A percentile compares a stretch with the other conserved stretches of the same genome.
phyloP scores from a whole-genome alignment of 495 filamentous ascomycete genomes.

The Letharia columbiana region DNA sequence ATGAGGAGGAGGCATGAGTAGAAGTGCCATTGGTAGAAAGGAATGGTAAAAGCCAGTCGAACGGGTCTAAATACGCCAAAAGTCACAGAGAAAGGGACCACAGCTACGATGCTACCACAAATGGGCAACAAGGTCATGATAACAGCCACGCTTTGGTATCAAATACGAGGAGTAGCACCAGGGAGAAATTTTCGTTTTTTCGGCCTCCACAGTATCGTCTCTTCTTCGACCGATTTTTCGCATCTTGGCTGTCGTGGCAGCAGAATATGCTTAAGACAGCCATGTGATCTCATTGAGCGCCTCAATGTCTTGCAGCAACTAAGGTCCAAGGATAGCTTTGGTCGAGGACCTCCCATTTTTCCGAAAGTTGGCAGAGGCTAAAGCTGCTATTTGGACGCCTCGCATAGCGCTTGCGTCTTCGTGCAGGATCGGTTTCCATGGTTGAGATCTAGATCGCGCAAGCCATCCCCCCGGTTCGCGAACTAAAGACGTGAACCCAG shows the following conservation, averaged over 20 bases:
- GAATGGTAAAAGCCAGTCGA: slow-evolving; percentile 3
- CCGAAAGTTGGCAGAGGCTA: slow-evolving; percentile 1
- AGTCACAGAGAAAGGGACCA: not conserved
- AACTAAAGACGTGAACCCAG: not conserved
- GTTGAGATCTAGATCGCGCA: slow-evolving; percentile 11
- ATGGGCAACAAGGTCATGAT: not conserved
- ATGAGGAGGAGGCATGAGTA: not conserved
- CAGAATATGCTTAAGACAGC: slow-evolving; percentile 7
- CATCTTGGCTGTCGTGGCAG: slow-evolving; percentile 1
- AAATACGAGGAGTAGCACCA: not conserved
- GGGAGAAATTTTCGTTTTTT: slow-evolving; percentile 1
- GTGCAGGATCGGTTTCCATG: not conserved
- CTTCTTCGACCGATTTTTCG: not conserved
- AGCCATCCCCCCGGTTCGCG: slow-evolving; percentile 7
- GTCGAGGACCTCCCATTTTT: not conserved
- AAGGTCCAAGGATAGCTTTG: not conserved
- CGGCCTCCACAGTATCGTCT: not conserved
- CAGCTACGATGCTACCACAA: not conserved
- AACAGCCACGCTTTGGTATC: slow-evolving; percentile 2
- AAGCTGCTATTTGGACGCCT: slow-evolving; percentile 1
- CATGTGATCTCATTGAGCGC: slow-evolving; percentile 11
- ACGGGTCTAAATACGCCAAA: slow-evolving; percentile 9
- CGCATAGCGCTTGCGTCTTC: not conserved
- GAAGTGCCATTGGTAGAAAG: not conserved
- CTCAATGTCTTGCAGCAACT: slow-evolving; percentile 1